These are phyloP conservation scores for Typha latifolia DNA, from an alignment of 176 grass and related monocot species.

Conservation along the genomic window DNA sequence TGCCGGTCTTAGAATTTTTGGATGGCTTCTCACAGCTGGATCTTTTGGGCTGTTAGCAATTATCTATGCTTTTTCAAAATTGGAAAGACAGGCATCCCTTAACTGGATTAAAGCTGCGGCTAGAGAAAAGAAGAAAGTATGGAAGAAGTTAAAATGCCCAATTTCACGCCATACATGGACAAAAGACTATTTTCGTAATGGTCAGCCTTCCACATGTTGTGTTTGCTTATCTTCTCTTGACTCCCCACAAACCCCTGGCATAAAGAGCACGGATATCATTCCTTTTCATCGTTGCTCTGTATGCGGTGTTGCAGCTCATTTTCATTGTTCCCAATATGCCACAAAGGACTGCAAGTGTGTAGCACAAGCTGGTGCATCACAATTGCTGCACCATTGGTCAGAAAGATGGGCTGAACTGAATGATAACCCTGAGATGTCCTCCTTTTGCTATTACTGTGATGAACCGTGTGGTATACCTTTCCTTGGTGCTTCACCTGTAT, in stretches of 20 bases:
- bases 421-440: slow-evolving; percentile 46
- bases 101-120: slow-evolving; percentile 70
- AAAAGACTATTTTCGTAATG: slow-evolving; percentile 23
- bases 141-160: slow-evolving; percentile 39
- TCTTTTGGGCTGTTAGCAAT: slow-evolving; percentile 45
- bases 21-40: slow-evolving; percentile 56
- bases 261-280: background rate
- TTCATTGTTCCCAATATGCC: slow-evolving; percentile 24
- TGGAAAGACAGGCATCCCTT: slow-evolving; percentile 59
- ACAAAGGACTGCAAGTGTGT: slow-evolving; percentile 73
- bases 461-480: slow-evolving; percentile 58
- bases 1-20: slow-evolving; percentile 33
- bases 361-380: slow-evolving; percentile 41
- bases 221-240: slow-evolving; percentile 43
- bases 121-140: slow-evolving; percentile 47
- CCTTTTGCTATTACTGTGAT: slow-evolving; percentile 71
- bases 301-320: slow-evolving; percentile 55
- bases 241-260: slow-evolving; percentile 15
- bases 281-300: slow-evolving; percentile 48
- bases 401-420: slow-evolving; percentile 63
- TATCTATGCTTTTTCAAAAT: slow-evolving; percentile 50
- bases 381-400: slow-evolving; percentile 84
- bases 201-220: slow-evolving; percentile 60
- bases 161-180: slow-evolving; percentile 63
- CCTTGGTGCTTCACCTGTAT: slow-evolving; percentile 75